Evolutionary conservation across 495 filamentous ascomycete genomes (phyloP), one percentile per base, ranked within the genome.

Genomic region (Penicillium canescens): DNA sequence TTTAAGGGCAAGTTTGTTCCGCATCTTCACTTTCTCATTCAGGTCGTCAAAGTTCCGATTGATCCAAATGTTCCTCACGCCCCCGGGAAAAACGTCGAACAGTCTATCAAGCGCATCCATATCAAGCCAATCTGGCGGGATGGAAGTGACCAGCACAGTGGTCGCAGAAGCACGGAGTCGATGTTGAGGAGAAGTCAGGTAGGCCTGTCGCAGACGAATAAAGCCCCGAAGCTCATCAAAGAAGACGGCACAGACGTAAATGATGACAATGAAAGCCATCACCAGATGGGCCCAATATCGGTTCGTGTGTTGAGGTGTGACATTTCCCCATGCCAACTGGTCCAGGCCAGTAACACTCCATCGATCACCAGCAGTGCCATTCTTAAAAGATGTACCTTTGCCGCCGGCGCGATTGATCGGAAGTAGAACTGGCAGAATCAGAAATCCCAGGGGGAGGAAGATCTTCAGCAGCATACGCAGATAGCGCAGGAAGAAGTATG

Each of bases 31-130:
- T 65, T 98, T 98, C 50, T 92, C 88, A 46, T 89, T 80, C 11
- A 98, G 82, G 23, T 89, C 85, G 48, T 94, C 91, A 52, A 88
- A 93, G 63, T 98, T 90, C 20, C 94, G 86, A 47, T 96, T 97
- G 55, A 97, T 87, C 91, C 92, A 98, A 33, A 98, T 92, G 67
- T 97, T 97, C 48, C 91, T 84, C 66, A 98, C 86, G 42, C 94
- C 94, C 38, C 94, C 94, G 3, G 94, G 94, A 62, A 96, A 98
- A 6, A 98, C 92, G 68, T 98, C 94, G 60, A 94, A 98, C n/a
- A 98, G 76, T 0, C 82, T 85, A 38, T 86, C 80, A 11, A 98
- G 77, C 9, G 90, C 88, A 46, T 96, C 84, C 39, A 88, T 77
- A 21, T 80, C 88, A 11, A 96, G 82, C 93, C 93, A 98, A 62